These are phyloP conservation scores for Saccharomycopsis hybrid DNA, from an alignment of 1,139 yeast genomes.

Conservation along the genomic window DNA sequence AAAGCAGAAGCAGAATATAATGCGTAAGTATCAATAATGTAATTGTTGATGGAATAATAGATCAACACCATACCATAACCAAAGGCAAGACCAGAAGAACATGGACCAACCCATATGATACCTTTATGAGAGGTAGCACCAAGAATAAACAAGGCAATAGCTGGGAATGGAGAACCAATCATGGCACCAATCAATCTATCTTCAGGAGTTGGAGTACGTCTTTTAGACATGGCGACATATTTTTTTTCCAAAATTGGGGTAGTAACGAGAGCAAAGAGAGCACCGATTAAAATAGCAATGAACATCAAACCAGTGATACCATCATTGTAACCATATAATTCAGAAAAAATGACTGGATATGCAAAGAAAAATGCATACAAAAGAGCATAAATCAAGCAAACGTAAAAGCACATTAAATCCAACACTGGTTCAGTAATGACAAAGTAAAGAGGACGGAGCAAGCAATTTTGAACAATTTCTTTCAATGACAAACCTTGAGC, in stretches of 20 bases:
- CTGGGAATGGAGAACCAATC: constrained; percentile 87
- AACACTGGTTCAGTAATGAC: constrained; percentile 76
- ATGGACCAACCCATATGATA: constrained; percentile 91
- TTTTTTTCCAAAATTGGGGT: constrained; percentile 66
- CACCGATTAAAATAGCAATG: constrained; percentile 85
- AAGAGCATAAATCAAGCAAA: constrained; percentile 79
- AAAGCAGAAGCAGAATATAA: constrained; percentile 86
- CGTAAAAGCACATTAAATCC: constrained; percentile 75
- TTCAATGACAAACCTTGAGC: constrained; percentile 60
- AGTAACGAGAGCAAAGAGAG: constrained; percentile 58
- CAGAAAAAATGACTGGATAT: constrained; percentile 66
- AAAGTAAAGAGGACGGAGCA: constrained; percentile 71
- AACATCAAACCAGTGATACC: constrained; percentile 75
- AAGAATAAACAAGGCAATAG: constrained; percentile 75
- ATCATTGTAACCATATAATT: constrained; percentile 59
- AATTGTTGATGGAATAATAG: constrained; percentile 81
- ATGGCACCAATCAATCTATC: constrained; percentile 83
- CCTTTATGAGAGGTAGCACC: constrained; percentile 83
- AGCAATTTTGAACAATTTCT: constrained; percentile 61
- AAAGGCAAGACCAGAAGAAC: constrained; percentile 81
- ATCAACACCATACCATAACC: constrained; percentile 91
- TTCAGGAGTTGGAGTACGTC: constrained; percentile 73
- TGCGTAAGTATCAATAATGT: constrained; percentile 82
- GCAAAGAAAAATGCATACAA: constrained; percentile 92
- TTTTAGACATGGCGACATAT: constrained; percentile 46